Evolutionary conservation across 805 yeast genomes (phyloP), one percentile per base, ranked within the genome.

Genomic region (Suhomyces sp.): DNA sequence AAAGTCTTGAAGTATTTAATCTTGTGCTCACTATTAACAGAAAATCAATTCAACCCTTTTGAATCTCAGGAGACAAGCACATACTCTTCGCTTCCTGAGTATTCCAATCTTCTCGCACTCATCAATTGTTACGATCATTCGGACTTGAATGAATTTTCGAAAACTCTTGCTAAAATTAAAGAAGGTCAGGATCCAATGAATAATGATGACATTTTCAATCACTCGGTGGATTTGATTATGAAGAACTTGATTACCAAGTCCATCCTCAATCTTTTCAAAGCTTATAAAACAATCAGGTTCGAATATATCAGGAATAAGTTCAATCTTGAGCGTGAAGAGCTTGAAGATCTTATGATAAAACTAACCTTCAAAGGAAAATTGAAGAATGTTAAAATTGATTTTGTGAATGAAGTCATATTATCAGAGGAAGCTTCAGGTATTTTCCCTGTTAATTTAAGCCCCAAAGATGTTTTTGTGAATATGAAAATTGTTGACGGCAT

Each of bases 11-110:
- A 76, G 43, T 80, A 78, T 55, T 69, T 81, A 37, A 77, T 81
- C 2, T 50, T 86, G 14, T 73, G 81, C 17, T 75, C 83, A 4
- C 59, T 83, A 32, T 61, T 86, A 28, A 68, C 78, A n/a, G 81
- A 79, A 36, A 77, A 72, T 28, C 81, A 76, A 42, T 75, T 83
- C 35, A 79, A 81, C 48, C 86, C 87, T 2, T 82, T 83, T 47
- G 83, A 80, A 43, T 76, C 86, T 0, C 84, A 79, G 49, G 91
- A 83, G 54, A 79, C 85, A 1, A 72, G 71, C 47, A 75, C 79
- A 5, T 78, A 74, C 50, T 43, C 60, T 30, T 38, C 53, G 45
- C 40, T 65, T 28, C 51, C 48, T 6, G 68, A 62, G 34, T 63
- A 51, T 30, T 33, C 50, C 19, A 51, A 53, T 26, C 49, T 68